Conservation (phyloP, 2,329 filamentous ascomycete species). For the Paracoccidioides brasiliensis region DNA sequence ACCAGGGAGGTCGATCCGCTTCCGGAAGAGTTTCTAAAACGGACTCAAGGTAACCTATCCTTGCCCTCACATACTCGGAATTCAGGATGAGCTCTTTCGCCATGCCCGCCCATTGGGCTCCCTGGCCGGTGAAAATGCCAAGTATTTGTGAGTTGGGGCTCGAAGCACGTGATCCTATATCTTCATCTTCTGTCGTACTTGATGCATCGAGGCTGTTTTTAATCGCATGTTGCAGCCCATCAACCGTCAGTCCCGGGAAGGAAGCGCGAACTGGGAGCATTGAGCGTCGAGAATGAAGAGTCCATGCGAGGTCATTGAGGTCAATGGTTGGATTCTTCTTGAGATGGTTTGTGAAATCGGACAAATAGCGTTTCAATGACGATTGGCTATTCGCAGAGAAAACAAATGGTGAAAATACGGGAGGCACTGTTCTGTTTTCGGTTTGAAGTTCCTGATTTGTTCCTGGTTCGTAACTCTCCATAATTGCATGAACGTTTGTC, state of each 20-base stretch:
- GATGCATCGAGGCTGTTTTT: too few relatives aligned
- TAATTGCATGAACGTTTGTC: slow-evolving; percentile 22
- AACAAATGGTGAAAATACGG: background rate
- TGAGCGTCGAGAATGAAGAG: background rate
- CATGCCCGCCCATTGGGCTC: slow-evolving; percentile 17
- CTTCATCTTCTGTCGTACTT: background rate
- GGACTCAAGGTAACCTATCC: background rate
- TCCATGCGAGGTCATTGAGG: background rate
- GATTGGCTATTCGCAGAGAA: slow-evolving; percentile 7
- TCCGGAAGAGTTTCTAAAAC: slow-evolving; percentile 1
- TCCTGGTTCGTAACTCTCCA: slow-evolving; percentile 12
- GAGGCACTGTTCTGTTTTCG: background rate
- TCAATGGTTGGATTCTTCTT: background rate
- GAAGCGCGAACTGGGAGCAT: background rate
- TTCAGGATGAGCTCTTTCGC: slow-evolving; percentile 10
- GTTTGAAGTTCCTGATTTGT: slow-evolving; percentile 3
- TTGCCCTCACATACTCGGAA: background rate
- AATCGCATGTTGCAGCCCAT: background rate
- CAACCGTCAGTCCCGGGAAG: background rate
- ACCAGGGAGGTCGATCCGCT: slow-evolving; percentile 3
- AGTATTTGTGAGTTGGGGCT: slow-evolving; percentile 7
- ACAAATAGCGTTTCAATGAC: background rate
- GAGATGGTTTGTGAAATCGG: background rate
- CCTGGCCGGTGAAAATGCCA: slow-evolving; percentile 19
- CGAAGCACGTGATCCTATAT: slow-evolving; percentile 9